Evolutionary conservation across 2,329 filamentous ascomycete genomes (phyloP).

Genomic region (Pseudocercospora pini-densiflorae): DNA sequence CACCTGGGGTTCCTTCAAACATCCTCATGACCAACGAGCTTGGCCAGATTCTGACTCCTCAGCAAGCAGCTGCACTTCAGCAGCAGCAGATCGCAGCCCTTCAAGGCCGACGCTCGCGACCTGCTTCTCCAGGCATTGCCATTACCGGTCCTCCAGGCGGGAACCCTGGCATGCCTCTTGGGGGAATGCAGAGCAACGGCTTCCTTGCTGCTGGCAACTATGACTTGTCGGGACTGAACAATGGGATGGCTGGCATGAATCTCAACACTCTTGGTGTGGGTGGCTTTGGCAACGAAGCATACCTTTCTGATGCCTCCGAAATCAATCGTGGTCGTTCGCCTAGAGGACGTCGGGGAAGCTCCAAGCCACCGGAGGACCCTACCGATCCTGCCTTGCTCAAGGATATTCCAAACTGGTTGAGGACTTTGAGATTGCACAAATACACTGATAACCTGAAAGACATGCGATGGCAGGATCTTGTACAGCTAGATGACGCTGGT

Average conservation of each 20-base stretch:
- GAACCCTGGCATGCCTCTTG: constrained; percentile 49
- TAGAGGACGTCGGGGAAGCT: constrained; percentile 88
- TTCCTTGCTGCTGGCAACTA: constrained; percentile 89
- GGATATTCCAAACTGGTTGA: constrained; percentile 95
- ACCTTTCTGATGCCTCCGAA: constrained; percentile 92
- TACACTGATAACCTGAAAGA: constrained; percentile 99
- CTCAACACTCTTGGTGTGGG: constrained; percentile 61
- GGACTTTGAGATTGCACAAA: constrained; percentile 94
- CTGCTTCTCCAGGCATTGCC: constrained; percentile 84
- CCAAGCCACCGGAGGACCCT: constrained; percentile 96
- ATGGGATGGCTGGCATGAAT: constrained; percentile 71
- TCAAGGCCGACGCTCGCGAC: constrained; percentile 81
- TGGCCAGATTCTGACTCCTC: constrained; percentile 77
- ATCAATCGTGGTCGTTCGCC: constrained; percentile 89
- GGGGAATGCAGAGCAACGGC: constrained; percentile 85
- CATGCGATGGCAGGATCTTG: constrained; percentile 91
- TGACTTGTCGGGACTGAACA: constrained; percentile 57
- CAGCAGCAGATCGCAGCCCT: constrained; percentile 82
- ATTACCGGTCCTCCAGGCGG: constrained; percentile 69
- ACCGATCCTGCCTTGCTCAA: constrained; percentile 88
- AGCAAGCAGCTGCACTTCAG: constrained; percentile 57
- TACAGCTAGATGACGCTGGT: constrained; percentile 90
- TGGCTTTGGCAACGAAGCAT: constrained; percentile 78
- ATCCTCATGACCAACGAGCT: constrained; percentile 90
- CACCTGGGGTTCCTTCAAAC: constrained; percentile 70